Evolutionary conservation across 768 basidiomycete genomes (phyloP), one percentile per base, ranked within the genome.

Genomic region (Rickenella mellea): DNA sequence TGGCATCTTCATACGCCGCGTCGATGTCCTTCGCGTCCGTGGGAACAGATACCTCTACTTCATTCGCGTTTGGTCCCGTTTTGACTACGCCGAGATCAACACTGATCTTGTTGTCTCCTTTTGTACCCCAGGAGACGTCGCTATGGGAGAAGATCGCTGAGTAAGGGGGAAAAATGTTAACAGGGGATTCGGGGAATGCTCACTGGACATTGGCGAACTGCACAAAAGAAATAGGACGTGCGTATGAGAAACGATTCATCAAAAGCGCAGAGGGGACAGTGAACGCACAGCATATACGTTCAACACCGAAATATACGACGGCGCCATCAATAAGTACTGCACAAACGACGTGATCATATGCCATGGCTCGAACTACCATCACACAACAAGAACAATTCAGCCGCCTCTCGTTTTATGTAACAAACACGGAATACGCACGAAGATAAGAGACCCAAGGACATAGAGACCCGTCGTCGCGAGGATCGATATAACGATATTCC

Each of bases 291-390:
- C 83, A 54, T 93, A 91, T 49, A 94, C 90, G 57, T 94, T 94
- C 41, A 98, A 71, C 10, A 98, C 87, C 42, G 83, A 76, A 56
- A 94, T 94, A 53, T 93, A 97, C 0, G 90, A 90, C 2, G 94
- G 94, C 0, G 91, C 87, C 70, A 97, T 78, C 47, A 96, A 72
- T 19, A 86, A 59, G 55, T 93, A 94, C 58, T 92, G 94, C n/a
- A 92, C 21, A 64, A 98, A 93, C 5, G 85, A 89, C 0, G 96
- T 97, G 54, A 99, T 70, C 90, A 99, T 87, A 59, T 99, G 96
- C 90, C 92, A 96, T 2, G 94, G 94, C 51, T 98, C 92, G 51
- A 96, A 80, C 80, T 94, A 55, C 36, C n/a, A n/a, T n/a, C n/a
- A n/a, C n/a, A 54, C 6, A 40, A 41, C n/a, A 24, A 27, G 8